These are phyloP conservation scores for Rosa rugosa DNA, from an alignment of 306 rosid species.

Conservation along the genomic window DNA sequence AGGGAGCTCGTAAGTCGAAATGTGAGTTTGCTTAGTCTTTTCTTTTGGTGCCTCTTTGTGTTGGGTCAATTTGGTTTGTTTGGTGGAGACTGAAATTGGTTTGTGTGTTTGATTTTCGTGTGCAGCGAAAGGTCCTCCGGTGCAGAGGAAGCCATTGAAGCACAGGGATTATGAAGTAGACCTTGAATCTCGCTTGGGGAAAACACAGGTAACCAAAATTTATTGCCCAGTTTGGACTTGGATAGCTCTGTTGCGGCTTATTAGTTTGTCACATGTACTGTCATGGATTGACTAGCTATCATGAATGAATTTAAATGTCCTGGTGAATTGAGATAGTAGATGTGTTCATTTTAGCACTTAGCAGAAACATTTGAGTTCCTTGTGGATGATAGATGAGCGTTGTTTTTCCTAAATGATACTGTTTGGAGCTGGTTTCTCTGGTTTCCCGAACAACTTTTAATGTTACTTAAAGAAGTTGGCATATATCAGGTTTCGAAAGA, in stretches of 20 bases:
- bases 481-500: neutral
- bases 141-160: conserved; percentile 91
- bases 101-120: neutral
- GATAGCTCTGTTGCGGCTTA: neutral
- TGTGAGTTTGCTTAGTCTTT: conserved; percentile 36
- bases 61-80: neutral
- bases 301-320: neutral
- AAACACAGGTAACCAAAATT: conserved; percentile 65
- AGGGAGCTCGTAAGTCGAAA: conserved; percentile 57
- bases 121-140: conserved; percentile 80
- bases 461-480: neutral
- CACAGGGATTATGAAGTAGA: conserved; percentile 97
- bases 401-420: neutral
- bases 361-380: neutral
- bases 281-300: neutral
- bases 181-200: conserved; percentile 93
- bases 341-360: neutral
- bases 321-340: neutral
- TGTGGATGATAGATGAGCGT: neutral
- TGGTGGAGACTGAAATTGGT: neutral
- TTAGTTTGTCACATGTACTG: neutral
- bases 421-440: neutral
- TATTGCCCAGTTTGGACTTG: neutral
- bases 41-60: neutral
- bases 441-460: neutral